Evolutionary conservation across 202 grass and related monocot species (phyloP).

Genomic region (Bolboschoenoplectus hybrid): DNA sequence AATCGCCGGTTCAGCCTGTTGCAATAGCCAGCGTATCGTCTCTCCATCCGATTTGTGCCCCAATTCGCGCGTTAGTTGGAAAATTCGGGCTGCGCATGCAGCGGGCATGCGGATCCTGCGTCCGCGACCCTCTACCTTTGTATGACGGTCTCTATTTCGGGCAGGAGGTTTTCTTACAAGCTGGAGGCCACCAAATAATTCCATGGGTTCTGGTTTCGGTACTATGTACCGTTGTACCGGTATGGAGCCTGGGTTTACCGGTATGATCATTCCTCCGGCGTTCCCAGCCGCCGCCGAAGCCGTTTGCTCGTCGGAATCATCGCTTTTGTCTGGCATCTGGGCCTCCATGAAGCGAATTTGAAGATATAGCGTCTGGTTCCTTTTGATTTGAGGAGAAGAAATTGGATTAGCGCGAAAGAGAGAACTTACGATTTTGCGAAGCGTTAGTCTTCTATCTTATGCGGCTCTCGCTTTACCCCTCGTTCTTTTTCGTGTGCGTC

Average conservation of each 20-base stretch:
- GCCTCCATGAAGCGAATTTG: conserved; percentile 52
- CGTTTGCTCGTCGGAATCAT: conserved; percentile 38
- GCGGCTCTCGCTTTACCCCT: conserved; percentile 31
- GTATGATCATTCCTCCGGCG: conserved; percentile 16
- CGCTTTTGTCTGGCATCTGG: conserved; percentile 52
- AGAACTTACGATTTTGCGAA: conserved; percentile 10
- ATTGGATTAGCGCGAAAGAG: conserved; percentile 34
- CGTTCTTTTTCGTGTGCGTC: neutral
- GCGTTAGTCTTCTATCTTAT: conserved; percentile 27
- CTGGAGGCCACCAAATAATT: conserved; percentile 56
- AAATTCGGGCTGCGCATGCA: conserved; percentile 86
- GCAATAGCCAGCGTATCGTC: conserved; percentile 86
- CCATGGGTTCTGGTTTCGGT: conserved; percentile 77
- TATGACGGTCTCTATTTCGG: conserved; percentile 82
- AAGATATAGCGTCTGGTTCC: neutral
- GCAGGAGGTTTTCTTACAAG: conserved; percentile 56
- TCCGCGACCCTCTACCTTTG: conserved; percentile 91
- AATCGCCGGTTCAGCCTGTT: conserved; percentile 88
- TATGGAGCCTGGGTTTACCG: conserved; percentile 47
- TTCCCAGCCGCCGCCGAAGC: neutral
- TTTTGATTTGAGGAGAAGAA: conserved; percentile 24
- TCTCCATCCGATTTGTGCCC: conserved; percentile 97
- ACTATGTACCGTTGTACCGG: conserved; percentile 65
- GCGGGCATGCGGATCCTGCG: conserved; percentile 95
- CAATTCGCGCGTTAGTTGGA: conserved; percentile 89